Base-by-base conservation (phyloP, 2,329 filamentous ascomycete species). In the Periglandula ipomoeae region DNA sequence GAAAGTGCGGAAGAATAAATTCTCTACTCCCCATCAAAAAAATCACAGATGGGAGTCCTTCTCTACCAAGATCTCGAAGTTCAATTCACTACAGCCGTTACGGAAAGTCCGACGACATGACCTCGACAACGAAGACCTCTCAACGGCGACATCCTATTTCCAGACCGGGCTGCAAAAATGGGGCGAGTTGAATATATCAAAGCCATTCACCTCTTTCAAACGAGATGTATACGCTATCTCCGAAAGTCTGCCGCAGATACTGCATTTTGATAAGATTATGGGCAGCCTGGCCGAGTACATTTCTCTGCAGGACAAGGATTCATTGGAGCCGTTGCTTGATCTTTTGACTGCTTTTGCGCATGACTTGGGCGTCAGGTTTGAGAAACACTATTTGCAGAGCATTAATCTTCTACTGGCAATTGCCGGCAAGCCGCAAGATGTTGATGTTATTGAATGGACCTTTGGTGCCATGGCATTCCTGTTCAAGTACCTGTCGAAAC, bases 371-470 rank as follows among this genome's bases (percentile, higher is more conserved):
- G 76, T 78, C 17, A 78, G 84, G 43, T 98, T 98, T 61, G 90
- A 96, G 67, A 88, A 86, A 60, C 82, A 95, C 65, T 97, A 95
- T 64, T 76, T 81, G 41, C 76, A 79, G 46, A 82, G 86, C 23
- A 79, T 98, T 50, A 78, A 74, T 47, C 72, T 94, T 47, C 81
- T 98, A 48, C 79, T 87, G 35, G 80, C 81, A 15, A 78, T 97
- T 55, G 90, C 89, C 10, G 83, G 83, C 47, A 85, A 81, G 58
- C 81, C 87, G 47, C 76, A 86, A 49, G 85, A 87, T 60, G 83
- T 87, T 23, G 87, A 90, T 54, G 89, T 94, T n/a, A 87, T 97
- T 45, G 93, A 98, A 69, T 97, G 91, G 90, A 91, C 88, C 45
- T 98, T 98, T 68, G 89, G 85, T 11, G 90, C 88, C 57, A 74